A percentile compares a stretch with the other conserved stretches of the same genome.
Evolutionary conservation across 495 filamentous ascomycete species (phyloP).

Genomic region (Lophiotrema nucula): DNA sequence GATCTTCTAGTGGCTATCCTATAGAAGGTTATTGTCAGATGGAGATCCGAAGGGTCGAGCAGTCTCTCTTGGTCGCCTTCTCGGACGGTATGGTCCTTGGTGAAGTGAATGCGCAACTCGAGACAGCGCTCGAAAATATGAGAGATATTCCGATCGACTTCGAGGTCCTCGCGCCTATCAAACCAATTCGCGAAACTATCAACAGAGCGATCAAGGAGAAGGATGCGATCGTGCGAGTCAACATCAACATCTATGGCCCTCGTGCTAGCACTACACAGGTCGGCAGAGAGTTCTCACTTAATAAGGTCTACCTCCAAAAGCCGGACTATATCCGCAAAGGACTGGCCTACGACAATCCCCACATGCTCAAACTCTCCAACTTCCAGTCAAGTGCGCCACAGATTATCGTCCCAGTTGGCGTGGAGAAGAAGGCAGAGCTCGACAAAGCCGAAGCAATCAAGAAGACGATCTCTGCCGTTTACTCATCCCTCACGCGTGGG

Average conservation of each 20-base stretch:
- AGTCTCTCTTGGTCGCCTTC: constrained; percentile 10
- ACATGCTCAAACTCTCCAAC: constrained; percentile 21
- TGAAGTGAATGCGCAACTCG: constrained; percentile 13
- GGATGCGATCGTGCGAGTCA: constrained; percentile 21
- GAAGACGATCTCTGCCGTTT: constrained; percentile 6
- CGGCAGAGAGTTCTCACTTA: constrained; percentile 1
- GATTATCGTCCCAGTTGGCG: neutral
- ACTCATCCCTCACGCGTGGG: constrained; percentile 7
- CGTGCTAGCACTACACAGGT: neutral
- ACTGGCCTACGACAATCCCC: constrained; percentile 21
- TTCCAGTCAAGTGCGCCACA: neutral
- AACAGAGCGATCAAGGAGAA: constrained; percentile 14
- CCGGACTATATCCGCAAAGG: constrained; percentile 7
- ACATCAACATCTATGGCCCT: constrained; percentile 22
- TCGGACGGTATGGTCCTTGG: constrained; percentile 13
- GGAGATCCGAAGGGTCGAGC: neutral
- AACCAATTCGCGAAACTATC: constrained; percentile 11
- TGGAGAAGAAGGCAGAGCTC: neutral
- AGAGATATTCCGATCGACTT: neutral
- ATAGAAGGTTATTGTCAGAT: constrained; percentile 1
- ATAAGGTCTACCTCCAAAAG: constrained; percentile 21
- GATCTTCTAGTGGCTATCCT: neutral
- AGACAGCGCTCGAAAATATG: constrained; percentile 2
- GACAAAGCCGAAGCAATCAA: constrained; percentile 4
- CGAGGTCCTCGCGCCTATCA: constrained; percentile 9